Evolutionary conservation across 2,329 filamentous ascomycete species (phyloP).

Genomic region (Corinectria fuckeliana): DNA sequence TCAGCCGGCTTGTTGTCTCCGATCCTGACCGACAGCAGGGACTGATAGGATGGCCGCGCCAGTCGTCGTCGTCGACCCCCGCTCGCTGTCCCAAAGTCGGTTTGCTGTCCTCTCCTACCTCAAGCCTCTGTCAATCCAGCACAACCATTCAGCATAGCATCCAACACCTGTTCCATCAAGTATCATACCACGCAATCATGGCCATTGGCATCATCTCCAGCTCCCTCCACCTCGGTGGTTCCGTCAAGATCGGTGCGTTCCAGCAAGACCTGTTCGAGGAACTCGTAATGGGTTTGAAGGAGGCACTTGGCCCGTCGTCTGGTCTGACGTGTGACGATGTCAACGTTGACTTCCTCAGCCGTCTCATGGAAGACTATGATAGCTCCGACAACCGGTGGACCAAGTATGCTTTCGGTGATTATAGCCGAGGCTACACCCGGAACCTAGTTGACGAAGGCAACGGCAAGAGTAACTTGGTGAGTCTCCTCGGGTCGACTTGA

Average conservation of each 20-base stretch:
- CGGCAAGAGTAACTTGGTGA: constrained; percentile 75
- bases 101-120: constrained; percentile 34
- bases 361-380: constrained; percentile 76
- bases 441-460: constrained; percentile 93
- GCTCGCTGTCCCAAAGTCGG: constrained; percentile 31
- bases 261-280: constrained; percentile 64
- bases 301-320: constrained; percentile 78
- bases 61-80: constrained; percentile 32
- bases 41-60: constrained; percentile 30
- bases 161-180: constrained; percentile 1
- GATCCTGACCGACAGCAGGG: constrained; percentile 37
- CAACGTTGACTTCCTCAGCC: constrained; percentile 73
- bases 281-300: constrained; percentile 76
- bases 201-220: constrained; percentile 44
- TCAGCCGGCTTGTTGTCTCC: constrained; percentile 34
- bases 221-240: constrained; percentile 24
- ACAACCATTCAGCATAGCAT: constrained; percentile 29
- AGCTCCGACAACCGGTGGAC: constrained; percentile 75
- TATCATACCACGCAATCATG: constrained; percentile 37
- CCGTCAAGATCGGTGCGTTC: constrained; percentile 32
- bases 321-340: constrained; percentile 84
- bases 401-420: constrained; percentile 76
- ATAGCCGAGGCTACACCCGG: constrained; percentile 76
- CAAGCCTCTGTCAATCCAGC: constrained; percentile 18
- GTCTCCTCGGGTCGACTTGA: constrained; percentile 37